Evolutionary conservation across 345 rosid genomes (phyloP), one percentile per base, ranked within the genome.

Genomic region (Gossypium rotundifolium): DNA sequence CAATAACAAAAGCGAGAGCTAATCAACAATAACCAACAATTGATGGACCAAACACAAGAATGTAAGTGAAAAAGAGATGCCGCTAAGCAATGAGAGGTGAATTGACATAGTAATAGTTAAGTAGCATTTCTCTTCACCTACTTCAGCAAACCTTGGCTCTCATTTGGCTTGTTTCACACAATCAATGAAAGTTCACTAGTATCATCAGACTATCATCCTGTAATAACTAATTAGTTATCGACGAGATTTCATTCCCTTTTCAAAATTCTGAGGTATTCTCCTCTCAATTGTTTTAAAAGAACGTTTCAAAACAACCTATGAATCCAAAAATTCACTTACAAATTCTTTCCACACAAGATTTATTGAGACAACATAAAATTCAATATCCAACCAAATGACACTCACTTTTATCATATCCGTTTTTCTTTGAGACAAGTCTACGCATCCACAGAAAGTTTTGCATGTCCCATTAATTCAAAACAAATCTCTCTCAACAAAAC

Each of bases 61-160:
- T 46, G 9, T 46, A 20, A 10, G 27, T 23, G 23, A 67, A 23
- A 6, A 73, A 27, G 68, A 49, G 16, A 27, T 16, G 40, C 45
- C 57, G 23, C 45, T 2, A 1, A 59, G 68, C 12, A 23, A 14
- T 25, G 38, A 57, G 3, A 25, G 27, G 64, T 0, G 7, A 53
- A 71, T 63, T 13, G 20, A 72, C 29, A 22, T 18, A 23, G 52
- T 7, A 44, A 61, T 22, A 17, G 23, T 25, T 8, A 11, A 49
- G 52, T n/a, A 72, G 51, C 52, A 22, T 57, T 58, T 57, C n/a
- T 72, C n/a, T 22, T 72, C 20, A 42, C 40, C 65, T 55, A 58
- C 2, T 40, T 3, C 49, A 7, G 33, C 13, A 57, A 42, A 12
- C 20, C 65, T 38, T 40, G 65, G 63, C 65, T 42, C 22, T 69